Evolutionary conservation across 2,329 filamentous ascomycete genomes (phyloP), one percentile per base, ranked within the genome.

Genomic region (Bipolaris zeicola): DNA sequence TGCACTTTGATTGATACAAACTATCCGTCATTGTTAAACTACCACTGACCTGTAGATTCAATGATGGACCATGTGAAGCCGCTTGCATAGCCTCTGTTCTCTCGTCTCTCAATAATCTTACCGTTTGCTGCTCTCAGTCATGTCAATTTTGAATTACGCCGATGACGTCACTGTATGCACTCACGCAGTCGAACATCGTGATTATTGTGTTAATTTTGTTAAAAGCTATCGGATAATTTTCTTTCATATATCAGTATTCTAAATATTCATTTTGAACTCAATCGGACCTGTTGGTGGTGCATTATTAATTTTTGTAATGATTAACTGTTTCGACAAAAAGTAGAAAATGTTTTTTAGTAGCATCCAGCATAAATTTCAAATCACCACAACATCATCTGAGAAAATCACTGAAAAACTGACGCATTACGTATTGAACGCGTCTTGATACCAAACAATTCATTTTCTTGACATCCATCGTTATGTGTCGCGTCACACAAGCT

Each of bases 241-340:
- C 1, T 41, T 10, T 2, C 0, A 2, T 7, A 2, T 2, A 1
- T 1, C 1, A 0, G 3, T 0, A 20, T 26, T 7, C 0, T 28
- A 0, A 3, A 3, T 22, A 1, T 6, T 5, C 0, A 14, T 8
- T 52, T 46, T 55, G 0, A 13, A 2, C 3, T 1, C 1, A 7
- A 20, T 46, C 10, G n/a, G 5, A 6, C 2, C 1, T 28, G 18
- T 11, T 46, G 18, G 34, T 18, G 34, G 24, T n/a, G 34, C 6
- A 26, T 34, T 22, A 28, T 13, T 3, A 36, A 41, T 55, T 55
- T 55, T 52, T 22, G 7, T 10, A 41, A 1, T 14, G 20, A 26
- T 51, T 55, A 34, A 14, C 3, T 41, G 26, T 34, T 26, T n/a
- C 14, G 6, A 13, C 1, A 20, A 22, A 31, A 46, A 26, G 14